Evolutionary conservation across 2,329 filamentous ascomycete genomes (phyloP).

Genomic region (Clarireedia monteithiana): DNA sequence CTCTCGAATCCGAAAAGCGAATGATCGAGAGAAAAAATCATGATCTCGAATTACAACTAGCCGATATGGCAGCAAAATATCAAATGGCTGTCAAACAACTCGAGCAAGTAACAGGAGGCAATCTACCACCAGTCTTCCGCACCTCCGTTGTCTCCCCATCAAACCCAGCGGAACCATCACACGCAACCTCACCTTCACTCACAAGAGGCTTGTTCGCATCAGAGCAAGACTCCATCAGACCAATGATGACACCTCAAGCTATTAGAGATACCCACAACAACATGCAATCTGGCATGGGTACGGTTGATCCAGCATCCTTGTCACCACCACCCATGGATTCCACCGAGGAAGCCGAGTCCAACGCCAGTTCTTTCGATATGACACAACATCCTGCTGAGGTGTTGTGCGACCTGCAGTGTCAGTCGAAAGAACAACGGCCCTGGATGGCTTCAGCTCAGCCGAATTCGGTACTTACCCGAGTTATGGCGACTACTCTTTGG

Average conservation of each 20-base stretch:
- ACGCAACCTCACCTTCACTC: conserved; percentile 36
- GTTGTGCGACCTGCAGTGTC: conserved; percentile 99
- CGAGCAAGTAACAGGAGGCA: conserved; percentile 16
- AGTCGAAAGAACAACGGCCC: conserved; percentile 53
- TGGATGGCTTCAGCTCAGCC: conserved; percentile 29
- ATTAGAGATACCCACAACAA: conserved; percentile 25
- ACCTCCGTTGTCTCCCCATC: conserved; percentile 36
- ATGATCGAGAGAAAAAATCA: conserved; percentile 64
- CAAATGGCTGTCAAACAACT: conserved; percentile 22
- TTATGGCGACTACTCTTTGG: conserved; percentile 47
- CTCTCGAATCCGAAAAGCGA: conserved; percentile 59
- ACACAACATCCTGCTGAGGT: conserved; percentile 99
- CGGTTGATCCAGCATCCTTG: conserved; percentile 54
- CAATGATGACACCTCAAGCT: conserved; percentile 21
- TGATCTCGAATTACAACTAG: conserved; percentile 56
- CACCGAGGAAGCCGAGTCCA: conserved; percentile 37
- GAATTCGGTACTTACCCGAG: conserved; percentile 46
- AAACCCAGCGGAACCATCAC: conserved; percentile 34
- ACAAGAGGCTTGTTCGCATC: conserved; percentile 51
- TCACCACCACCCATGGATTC: conserved; percentile 45
- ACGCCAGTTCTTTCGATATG: conserved; percentile 58
- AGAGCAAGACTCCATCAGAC: conserved; percentile 25
- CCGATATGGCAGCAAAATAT: conserved; percentile 25
- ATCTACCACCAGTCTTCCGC: conserved; percentile 31
- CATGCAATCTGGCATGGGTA: conserved; percentile 33